Conservation (phyloP, 768 basidiomycete genomes). For the Russula compacta region DNA sequence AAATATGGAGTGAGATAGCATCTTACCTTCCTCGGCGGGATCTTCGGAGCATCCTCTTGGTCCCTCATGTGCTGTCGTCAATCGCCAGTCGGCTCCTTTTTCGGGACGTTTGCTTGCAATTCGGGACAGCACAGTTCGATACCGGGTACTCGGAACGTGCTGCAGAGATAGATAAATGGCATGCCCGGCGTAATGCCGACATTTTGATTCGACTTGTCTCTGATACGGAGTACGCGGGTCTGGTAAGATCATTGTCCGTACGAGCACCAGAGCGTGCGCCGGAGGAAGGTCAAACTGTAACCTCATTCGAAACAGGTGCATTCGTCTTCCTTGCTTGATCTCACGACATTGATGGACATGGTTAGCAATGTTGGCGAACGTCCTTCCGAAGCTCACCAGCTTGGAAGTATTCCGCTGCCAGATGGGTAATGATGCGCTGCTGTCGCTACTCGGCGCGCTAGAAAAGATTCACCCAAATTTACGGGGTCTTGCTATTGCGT, state of each 20-base stretch:
- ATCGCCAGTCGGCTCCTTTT: conserved; percentile 63
- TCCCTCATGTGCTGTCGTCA: conserved; percentile 58
- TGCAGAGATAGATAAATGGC: conserved; percentile 36
- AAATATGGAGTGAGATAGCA: conserved; percentile 67
- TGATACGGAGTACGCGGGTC: conserved; percentile 48
- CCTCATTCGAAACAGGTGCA: conserved; percentile 59
- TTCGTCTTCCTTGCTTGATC: neutral
- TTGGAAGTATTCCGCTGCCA: conserved; percentile 52
- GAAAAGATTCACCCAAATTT: conserved; percentile 43
- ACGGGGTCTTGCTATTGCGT: conserved; percentile 28
- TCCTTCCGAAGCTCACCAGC: conserved; percentile 52
- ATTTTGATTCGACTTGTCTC: conserved; percentile 59
- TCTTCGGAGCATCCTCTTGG: conserved; percentile 51
- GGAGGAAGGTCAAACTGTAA: conserved; percentile 36
- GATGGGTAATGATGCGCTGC: conserved; percentile 45
- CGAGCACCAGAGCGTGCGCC: conserved; percentile 51
- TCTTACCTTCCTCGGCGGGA: conserved; percentile 53
- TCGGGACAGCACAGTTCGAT: conserved; percentile 31
- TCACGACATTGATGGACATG: neutral
- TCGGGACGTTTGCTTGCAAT: conserved; percentile 53
- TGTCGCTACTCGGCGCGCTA: conserved; percentile 43
- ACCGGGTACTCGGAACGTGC: conserved; percentile 26
- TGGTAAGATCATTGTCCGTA: conserved; percentile 49
- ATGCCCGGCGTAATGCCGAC: conserved; percentile 60
- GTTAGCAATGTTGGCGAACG: conserved; percentile 51